Conservation (phyloP, 2,329 filamentous ascomycete species). For the Cercospora citrullina region DNA sequence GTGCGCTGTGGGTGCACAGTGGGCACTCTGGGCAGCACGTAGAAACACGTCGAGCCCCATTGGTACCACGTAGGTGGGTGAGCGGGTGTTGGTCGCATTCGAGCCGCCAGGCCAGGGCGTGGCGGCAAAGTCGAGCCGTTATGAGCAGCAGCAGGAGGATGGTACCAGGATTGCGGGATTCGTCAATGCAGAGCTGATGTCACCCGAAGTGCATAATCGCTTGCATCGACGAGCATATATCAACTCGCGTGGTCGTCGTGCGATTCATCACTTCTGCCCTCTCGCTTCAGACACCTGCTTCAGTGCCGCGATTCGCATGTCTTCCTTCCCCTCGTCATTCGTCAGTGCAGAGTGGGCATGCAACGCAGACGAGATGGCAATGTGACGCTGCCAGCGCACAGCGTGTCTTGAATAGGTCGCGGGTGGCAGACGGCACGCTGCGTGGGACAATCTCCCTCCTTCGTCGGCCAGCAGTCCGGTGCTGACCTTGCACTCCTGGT, state of each 20-base stretch:
- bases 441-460: background rate
- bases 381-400: slow-evolving; percentile 10
- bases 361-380: background rate
- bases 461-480: slow-evolving; percentile 7
- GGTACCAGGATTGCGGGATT: slow-evolving; percentile 3
- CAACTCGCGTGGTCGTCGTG: background rate
- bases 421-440: background rate
- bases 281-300: background rate
- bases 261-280: background rate
- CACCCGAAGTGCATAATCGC: slow-evolving; percentile 8
- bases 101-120: background rate
- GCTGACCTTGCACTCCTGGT: slow-evolving; percentile 1
- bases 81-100: background rate
- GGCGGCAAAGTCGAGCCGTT: slow-evolving; percentile 2
- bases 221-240: slow-evolving; percentile 10
- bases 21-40: background rate
- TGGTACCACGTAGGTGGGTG: slow-evolving; percentile 5
- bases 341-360: background rate
- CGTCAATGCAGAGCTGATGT: slow-evolving; percentile 4
- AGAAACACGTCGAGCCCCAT: background rate
- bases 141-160: background rate
- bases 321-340: background rate
- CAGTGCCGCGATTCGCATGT: background rate
- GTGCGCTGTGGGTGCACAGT: background rate
- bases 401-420: background rate